Conservation (phyloP, 2,329 filamentous ascomycete species). For the Aspergillus brunneoviolaceus region DNA sequence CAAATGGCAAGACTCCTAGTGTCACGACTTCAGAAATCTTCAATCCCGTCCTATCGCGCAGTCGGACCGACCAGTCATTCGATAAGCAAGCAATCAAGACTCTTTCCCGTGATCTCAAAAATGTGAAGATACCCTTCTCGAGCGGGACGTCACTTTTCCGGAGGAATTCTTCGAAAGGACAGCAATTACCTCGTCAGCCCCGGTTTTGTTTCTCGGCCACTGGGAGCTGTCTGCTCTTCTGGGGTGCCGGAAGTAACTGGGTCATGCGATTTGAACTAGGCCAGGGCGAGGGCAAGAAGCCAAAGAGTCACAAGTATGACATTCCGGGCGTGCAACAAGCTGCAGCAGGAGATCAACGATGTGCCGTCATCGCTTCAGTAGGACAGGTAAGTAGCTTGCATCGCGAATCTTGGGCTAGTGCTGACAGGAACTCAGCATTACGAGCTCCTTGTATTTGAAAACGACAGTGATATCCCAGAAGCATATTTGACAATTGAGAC, state of each 20-base stretch:
- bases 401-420: neutral
- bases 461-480: slow-evolving; percentile 23
- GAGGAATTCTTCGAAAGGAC: slow-evolving; percentile 21
- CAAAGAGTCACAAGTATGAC: slow-evolving; percentile 33
- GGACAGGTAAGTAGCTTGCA: slow-evolving; percentile 19
- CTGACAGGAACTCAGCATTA: slow-evolving; percentile 24
- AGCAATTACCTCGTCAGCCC: slow-evolving; percentile 31
- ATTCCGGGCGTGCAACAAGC: slow-evolving; percentile 32
- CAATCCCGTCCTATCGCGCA: slow-evolving; percentile 9
- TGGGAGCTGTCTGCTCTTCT: slow-evolving; percentile 22
- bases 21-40: slow-evolving; percentile 13
- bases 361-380: slow-evolving; percentile 30
- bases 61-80: slow-evolving; percentile 9
- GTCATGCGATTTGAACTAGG: slow-evolving; percentile 33
- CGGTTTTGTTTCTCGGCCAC: slow-evolving; percentile 32
- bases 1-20: slow-evolving; percentile 16
- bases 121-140: slow-evolving; percentile 19
- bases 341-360: slow-evolving; percentile 34
- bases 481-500: slow-evolving; percentile 30
- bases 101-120: slow-evolving; percentile 22
- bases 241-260: slow-evolving; percentile 21
- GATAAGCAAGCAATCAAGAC: slow-evolving; percentile 20
- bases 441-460: slow-evolving; percentile 30
- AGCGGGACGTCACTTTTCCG: slow-evolving; percentile 20
- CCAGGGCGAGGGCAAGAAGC: slow-evolving; percentile 24